These are phyloP conservation scores for Solanum pimpinellifolium DNA, from an alignment of 257 asterid genomes.

Conservation along the genomic window DNA sequence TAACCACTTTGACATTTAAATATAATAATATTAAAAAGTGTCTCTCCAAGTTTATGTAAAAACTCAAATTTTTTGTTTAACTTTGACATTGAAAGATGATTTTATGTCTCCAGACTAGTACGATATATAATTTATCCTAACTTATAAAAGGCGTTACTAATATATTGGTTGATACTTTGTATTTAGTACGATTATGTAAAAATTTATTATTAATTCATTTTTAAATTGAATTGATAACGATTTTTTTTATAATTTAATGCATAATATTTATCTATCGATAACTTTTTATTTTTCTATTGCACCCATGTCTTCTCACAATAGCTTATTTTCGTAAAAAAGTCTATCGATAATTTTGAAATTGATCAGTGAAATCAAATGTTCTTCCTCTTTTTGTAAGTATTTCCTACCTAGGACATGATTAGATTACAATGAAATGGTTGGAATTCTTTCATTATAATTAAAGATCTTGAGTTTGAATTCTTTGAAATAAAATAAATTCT, in stretches of 20 bases:
- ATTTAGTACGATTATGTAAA: background rate
- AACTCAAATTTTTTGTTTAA: background rate
- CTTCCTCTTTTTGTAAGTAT: background rate
- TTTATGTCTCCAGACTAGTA: background rate
- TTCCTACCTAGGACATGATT: background rate
- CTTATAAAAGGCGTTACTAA: background rate
- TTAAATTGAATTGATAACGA: background rate
- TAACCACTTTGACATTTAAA: background rate
- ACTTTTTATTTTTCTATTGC: background rate
- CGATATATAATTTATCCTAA: background rate
- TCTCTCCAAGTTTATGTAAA: background rate
- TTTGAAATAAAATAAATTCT: background rate
- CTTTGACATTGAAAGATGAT: background rate
- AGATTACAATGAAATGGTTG: background rate
- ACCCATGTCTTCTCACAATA: background rate
- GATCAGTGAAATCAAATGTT: background rate
- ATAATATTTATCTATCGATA: background rate
- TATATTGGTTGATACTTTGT: background rate
- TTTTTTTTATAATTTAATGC: background rate
- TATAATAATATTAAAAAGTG: background rate
- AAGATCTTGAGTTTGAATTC: background rate
- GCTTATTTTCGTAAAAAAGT: background rate
- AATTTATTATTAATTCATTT: fast-evolving
- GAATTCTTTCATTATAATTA: background rate
- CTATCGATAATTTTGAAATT: background rate